A percentile compares a stretch with the other conserved stretches of the same genome.
phyloP scores from a whole-genome alignment of 108 stramenopile species.

The Pinguiococcus pyrenoidosus region DNA sequence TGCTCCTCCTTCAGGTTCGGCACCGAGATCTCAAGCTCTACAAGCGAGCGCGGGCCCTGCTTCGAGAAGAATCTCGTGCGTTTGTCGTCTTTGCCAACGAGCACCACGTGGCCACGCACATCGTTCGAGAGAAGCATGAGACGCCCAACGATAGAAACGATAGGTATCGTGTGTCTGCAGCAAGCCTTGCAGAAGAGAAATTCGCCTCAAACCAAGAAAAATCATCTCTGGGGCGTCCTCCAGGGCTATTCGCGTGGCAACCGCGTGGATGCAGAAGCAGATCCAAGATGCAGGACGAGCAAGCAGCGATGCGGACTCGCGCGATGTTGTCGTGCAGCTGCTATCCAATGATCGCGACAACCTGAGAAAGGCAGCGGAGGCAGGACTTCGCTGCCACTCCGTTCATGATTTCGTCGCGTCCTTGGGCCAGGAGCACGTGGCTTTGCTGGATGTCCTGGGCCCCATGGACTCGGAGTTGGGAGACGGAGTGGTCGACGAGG shows the following conservation, averaged over 20 bases:
- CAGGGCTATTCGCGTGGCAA: conserved; percentile 33
- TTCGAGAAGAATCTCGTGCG: conserved; percentile 26
- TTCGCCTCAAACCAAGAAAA: no score
- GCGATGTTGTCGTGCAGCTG: conserved; percentile 15
- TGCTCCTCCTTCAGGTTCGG: no score
- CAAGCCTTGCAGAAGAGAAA: no score
- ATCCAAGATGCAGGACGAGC: no score
- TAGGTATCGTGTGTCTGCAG: no score
- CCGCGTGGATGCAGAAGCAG: conserved; percentile 15
- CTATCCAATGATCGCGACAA: conserved; percentile 40
- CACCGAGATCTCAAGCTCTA: conserved; percentile 27
- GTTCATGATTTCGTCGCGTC: no score
- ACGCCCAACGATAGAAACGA: conserved; percentile 46
- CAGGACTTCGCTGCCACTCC: no score
- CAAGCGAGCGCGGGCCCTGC: conserved; percentile 29
- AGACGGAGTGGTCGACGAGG: no score
- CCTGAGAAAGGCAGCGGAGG: conserved; percentile 6
- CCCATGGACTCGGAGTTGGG: no score
- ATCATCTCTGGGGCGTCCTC: no score
- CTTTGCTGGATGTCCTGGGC: no score
- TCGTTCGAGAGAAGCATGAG: conserved; percentile 12
- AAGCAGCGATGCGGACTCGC: not conserved
- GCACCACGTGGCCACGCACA: conserved; percentile 21
- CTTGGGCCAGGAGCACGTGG: no score
- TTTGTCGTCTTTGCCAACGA: conserved; percentile 45